Conservation (phyloP, 768 basidiomycete genomes). For the Boletales sp. region DNA sequence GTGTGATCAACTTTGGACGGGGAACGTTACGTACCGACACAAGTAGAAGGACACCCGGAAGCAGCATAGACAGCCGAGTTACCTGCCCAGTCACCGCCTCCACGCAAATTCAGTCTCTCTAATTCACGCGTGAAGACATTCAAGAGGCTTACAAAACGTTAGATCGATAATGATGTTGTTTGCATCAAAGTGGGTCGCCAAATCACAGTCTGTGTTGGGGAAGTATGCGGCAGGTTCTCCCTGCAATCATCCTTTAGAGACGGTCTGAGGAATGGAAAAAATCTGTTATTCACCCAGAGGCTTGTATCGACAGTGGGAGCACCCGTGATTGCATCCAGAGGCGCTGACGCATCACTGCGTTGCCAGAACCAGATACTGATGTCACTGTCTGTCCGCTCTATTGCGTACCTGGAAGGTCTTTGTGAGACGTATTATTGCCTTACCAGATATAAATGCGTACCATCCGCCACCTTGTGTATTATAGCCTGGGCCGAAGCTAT, state of each 20-base stretch:
- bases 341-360: conserved; percentile 28
- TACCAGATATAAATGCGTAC: conserved; percentile 13
- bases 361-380: conserved; percentile 44
- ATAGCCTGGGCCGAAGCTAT: conserved; percentile 28
- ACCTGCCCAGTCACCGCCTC: conserved; percentile 32
- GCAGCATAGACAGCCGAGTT: conserved; percentile 20
- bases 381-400: conserved; percentile 31
- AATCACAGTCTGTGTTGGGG: conserved; percentile 38
- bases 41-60: conserved; percentile 31
- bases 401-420: conserved; percentile 32
- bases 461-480: conserved; percentile 39
- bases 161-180: conserved; percentile 35
- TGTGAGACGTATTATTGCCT: background rate
- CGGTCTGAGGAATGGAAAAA: background rate
- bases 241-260: conserved; percentile 5
- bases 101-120: background rate
- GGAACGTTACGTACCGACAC: conserved; percentile 19
- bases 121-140: background rate
- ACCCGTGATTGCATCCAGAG: conserved; percentile 29
- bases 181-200: conserved; percentile 33
- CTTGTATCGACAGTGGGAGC: conserved; percentile 15
- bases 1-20: background rate
- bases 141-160: conserved; percentile 26
- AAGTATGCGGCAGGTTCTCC: conserved; percentile 35
- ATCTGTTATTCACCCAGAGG: conserved; percentile 18